Evolutionary conservation across 2,329 filamentous ascomycete genomes (phyloP), one percentile per base, ranked within the genome.

Genomic region (Aspergillus hortae): DNA sequence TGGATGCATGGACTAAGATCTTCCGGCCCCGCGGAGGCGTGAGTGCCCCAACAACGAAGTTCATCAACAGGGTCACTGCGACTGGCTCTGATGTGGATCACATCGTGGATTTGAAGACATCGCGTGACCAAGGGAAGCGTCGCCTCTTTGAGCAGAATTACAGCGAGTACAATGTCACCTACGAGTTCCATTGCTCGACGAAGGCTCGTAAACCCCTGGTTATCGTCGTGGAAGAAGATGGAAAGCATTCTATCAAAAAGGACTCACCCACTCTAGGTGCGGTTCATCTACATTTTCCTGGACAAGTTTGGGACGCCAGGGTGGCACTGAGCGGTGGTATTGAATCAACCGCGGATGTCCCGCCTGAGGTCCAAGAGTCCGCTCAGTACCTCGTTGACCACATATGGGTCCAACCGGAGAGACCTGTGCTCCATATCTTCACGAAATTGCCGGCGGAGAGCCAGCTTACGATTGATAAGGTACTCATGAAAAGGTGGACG

Each of bases 41-140:
- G 32, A 46, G 49, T 5, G 54, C 62, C 2, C 67, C 66, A 12
- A 62, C 60, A 6, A 67, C 67, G 1, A 64, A 60, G 6, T 75
- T 76, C 48, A 63, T 67, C 33, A 65, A 67, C 41, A 62, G 65
- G 41, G 49, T 76, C 14, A 75, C 73, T n/a, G 63, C 65, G 1
- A 70, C 67, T n/a, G 70, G 72, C 11, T 57, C 60, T 3, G 74
- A 76, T 48, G 55, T 74, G 43, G 72, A 77, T 49, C 56, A 68
- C 45, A 61, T 74, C 6, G 56, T 76, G 9, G 63, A 68, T 51
- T 44, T 73, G 33, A 66, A 66, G 36, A 61, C 58, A 10, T 55
- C 57, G 10, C 56, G 61, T 38, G 49, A 48, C 6, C 50, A 54
- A 49, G 50, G 52, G 3, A 56, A 57, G 11, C 46, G 17, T 23